These are phyloP conservation scores for Aspergillus pseudoviridinutans DNA, from an alignment of 2,329 filamentous ascomycete genomes.

Conservation along the genomic window DNA sequence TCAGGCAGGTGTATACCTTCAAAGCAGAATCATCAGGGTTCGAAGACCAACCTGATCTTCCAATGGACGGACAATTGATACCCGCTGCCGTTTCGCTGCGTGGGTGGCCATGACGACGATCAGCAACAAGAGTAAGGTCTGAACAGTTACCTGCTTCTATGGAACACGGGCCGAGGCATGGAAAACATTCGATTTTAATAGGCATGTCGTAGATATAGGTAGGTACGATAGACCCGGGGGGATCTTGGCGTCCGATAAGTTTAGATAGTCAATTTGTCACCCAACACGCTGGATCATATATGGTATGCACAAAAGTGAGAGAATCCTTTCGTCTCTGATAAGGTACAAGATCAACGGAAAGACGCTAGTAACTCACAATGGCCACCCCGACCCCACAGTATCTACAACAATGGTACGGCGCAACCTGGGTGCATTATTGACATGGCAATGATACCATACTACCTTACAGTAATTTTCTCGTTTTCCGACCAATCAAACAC, in stretches of 20 bases:
- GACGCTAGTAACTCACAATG: neutral
- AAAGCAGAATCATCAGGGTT: neutral
- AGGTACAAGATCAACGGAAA: neutral
- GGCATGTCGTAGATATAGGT: neutral
- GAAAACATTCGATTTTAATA: neutral
- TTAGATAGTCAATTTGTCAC: neutral
- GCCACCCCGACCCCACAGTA: too few species aligned
- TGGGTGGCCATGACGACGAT: slow-evolving; percentile 30
- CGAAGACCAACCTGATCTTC: slow-evolving; percentile 7
- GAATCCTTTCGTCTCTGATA: neutral
- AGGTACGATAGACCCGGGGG: neutral
- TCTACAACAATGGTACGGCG: too few species aligned
- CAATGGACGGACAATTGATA: slow-evolving; percentile 25
- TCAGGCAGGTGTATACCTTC: neutral
- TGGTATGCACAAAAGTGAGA: neutral
- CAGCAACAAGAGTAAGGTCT: neutral
- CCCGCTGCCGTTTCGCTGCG: slow-evolving; percentile 36
- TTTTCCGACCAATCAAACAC: neutral
- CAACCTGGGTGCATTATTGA: too few species aligned
- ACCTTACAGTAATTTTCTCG: neutral
- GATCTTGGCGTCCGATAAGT: neutral
- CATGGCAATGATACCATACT: too few species aligned
- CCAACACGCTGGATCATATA: neutral
- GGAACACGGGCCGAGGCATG: neutral
- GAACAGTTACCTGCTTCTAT: slow-evolving; percentile 1